These are phyloP conservation scores for Achaetomium macrosporum DNA, from an alignment of 2,329 filamentous ascomycete genomes.

Conservation along the genomic window DNA sequence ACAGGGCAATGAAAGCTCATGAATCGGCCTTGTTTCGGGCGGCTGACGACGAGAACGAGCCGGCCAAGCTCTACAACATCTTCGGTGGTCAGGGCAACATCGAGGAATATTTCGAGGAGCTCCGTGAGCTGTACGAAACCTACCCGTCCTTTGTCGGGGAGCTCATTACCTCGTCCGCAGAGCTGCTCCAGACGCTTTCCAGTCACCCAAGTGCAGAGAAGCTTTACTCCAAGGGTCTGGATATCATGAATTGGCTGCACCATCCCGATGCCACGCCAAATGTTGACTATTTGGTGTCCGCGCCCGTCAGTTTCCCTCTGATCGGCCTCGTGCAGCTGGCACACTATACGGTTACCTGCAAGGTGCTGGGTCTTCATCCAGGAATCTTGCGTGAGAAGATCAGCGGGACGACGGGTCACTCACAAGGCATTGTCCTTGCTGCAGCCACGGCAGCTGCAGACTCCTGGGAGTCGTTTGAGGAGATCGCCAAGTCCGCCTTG, in stretches of 20 bases:
- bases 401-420: conserved; percentile 88
- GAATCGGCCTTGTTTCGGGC: conserved; percentile 90
- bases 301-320: conserved; percentile 89
- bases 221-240: conserved; percentile 93
- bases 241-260: conserved; percentile 90
- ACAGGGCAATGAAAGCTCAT: conserved; percentile 82
- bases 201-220: conserved; percentile 84
- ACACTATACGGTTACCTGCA: conserved; percentile 92
- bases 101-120: conserved; percentile 98
- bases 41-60: conserved; percentile 73
- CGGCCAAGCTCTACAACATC: conserved; percentile 83
- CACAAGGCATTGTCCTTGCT: conserved; percentile 90
- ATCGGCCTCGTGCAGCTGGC: conserved; percentile 95
- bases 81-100: conserved; percentile 98
- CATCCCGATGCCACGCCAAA: conserved; percentile 86
- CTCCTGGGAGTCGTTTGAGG: conserved; percentile 87
- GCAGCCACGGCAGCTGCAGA: conserved; percentile 85
- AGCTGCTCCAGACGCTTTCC: conserved; percentile 79
- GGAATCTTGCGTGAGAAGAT: conserved; percentile 81
- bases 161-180: conserved; percentile 72
- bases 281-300: conserved; percentile 87
- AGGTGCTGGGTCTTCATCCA: conserved; percentile 81
- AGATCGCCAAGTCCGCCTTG: conserved; percentile 71
- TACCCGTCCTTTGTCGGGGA: conserved; percentile 89
- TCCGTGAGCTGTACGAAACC: conserved; percentile 83